phyloP scores from a whole-genome alignment of 108 stramenopile species.

The Fragilariopsis cylindrus region DNA sequence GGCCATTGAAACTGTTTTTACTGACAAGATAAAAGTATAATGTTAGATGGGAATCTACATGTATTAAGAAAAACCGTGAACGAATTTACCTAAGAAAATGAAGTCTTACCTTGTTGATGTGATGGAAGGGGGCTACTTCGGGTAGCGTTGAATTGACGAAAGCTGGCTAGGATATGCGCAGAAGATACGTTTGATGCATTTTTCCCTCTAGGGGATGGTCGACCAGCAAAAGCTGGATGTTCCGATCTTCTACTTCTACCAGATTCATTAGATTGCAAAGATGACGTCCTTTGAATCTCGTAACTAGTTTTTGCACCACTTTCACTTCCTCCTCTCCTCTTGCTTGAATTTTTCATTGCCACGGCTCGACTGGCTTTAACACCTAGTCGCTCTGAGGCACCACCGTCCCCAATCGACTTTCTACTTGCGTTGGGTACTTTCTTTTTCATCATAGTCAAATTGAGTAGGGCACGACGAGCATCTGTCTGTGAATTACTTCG shows the following conservation, averaged over 20 bases:
- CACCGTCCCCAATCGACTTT: background rate
- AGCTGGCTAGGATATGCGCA: constrained; percentile 27
- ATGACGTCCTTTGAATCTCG: background rate
- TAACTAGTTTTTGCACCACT: background rate
- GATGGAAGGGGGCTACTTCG: background rate
- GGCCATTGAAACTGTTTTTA: background rate
- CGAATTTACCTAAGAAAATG: background rate
- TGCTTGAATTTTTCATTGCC: background rate
- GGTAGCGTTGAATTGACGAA: constrained; percentile 28
- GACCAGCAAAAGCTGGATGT: constrained; percentile 37
- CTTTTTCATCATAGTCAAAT: constrained; percentile 15
- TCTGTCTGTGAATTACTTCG: background rate
- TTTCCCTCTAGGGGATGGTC: background rate
- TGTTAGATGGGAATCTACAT: background rate
- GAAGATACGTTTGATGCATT: constrained; percentile 19
- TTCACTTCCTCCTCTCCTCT: background rate
- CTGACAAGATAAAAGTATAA: background rate
- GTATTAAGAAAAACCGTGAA: background rate
- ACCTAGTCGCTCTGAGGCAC: background rate
- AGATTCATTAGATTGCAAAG: constrained; percentile 19
- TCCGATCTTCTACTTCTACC: constrained; percentile 25
- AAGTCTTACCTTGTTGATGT: background rate
- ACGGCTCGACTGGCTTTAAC: background rate
- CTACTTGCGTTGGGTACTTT: background rate
- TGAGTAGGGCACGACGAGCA: constrained; percentile 26